phyloP scores from a whole-genome alignment of 352 stramenopile genomes.

The Globisporangium nodosum region DNA sequence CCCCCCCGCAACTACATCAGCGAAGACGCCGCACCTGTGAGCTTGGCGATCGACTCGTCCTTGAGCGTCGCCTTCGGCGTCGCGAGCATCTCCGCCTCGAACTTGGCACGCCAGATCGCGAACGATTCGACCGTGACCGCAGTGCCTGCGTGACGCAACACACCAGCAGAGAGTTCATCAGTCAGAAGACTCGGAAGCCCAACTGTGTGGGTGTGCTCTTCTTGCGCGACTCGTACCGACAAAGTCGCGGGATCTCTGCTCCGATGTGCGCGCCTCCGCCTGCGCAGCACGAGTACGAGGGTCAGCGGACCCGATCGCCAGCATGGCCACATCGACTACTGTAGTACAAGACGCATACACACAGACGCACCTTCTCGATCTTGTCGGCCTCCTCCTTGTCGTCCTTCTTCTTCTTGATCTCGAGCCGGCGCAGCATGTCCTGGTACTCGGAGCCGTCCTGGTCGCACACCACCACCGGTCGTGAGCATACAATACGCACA shows the following conservation, averaged over 20 bases:
- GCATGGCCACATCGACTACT: background rate
- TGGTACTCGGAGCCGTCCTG: slow-evolving; percentile 86
- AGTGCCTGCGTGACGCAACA: slow-evolving; percentile 26
- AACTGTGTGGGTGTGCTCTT: no score
- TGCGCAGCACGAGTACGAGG: background rate
- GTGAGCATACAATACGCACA: background rate
- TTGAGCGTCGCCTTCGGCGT: slow-evolving; percentile 48
- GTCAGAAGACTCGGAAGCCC: background rate
- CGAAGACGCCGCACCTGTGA: slow-evolving; percentile 39
- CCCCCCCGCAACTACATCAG: no score
- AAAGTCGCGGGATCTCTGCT: slow-evolving; percentile 14
- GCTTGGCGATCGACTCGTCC: slow-evolving; percentile 64
- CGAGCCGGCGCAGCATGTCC: slow-evolving; percentile 82
- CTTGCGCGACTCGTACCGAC: slow-evolving; percentile 4
- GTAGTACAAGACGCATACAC: background rate
- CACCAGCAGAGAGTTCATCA: background rate
- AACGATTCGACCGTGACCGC: slow-evolving; percentile 81
- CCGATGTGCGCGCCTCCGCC: slow-evolving; percentile 4
- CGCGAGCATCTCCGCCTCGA: slow-evolving; percentile 58
- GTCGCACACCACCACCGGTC: background rate
- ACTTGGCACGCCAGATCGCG: slow-evolving; percentile 61
- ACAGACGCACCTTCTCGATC: slow-evolving; percentile 25
- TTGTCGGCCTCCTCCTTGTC: slow-evolving; percentile 53
- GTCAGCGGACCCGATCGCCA: background rate
- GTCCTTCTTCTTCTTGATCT: slow-evolving; percentile 78